Conservation (phyloP, 192 early-diverging fungal genomes). For the Pilaira anomala region DNA sequence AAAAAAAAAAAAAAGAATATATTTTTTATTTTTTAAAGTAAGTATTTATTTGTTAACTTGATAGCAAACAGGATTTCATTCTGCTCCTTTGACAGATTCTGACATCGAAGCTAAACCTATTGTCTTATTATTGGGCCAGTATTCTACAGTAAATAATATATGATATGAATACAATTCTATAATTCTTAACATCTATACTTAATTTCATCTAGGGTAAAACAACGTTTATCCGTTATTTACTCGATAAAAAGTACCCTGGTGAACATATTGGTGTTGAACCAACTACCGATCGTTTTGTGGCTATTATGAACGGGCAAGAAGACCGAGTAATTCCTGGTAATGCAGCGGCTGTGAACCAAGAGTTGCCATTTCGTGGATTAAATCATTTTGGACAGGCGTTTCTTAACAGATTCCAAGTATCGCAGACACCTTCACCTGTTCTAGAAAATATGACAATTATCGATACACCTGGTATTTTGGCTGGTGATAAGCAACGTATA, state of each 20-base stretch:
- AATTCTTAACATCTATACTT: conserved; percentile 5
- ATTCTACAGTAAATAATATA: conserved; percentile 62
- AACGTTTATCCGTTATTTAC: conserved; percentile 75
- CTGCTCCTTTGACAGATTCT: conserved; percentile 71
- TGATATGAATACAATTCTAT: not conserved
- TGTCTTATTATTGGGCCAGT: conserved; percentile 83
- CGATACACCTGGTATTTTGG: conserved; percentile 89
- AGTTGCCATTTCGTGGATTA: conserved; percentile 79
- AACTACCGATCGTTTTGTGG: conserved; percentile 82
- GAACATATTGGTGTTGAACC: conserved; percentile 86
- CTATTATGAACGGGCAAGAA: conserved; percentile 74
- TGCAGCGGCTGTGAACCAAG: conserved; percentile 78
- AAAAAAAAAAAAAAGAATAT: not conserved
- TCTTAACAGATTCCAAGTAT: conserved; percentile 66
- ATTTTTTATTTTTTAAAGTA: too few relatives aligned
- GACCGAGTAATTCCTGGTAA: conserved; percentile 82
- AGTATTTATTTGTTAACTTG: not conserved
- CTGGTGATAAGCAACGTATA: conserved; percentile 80
- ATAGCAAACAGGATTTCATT: conserved; percentile 59
- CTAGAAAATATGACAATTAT: conserved; percentile 82
- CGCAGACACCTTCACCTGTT: conserved; percentile 70
- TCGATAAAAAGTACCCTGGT: conserved; percentile 78
- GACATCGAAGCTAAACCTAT: conserved; percentile 88
- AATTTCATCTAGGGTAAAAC: conserved; percentile 63
- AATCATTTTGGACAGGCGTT: conserved; percentile 79